phyloP scores from a whole-genome alignment of 176 grass and related monocot species.

The Urochloa ruziziensis region DNA sequence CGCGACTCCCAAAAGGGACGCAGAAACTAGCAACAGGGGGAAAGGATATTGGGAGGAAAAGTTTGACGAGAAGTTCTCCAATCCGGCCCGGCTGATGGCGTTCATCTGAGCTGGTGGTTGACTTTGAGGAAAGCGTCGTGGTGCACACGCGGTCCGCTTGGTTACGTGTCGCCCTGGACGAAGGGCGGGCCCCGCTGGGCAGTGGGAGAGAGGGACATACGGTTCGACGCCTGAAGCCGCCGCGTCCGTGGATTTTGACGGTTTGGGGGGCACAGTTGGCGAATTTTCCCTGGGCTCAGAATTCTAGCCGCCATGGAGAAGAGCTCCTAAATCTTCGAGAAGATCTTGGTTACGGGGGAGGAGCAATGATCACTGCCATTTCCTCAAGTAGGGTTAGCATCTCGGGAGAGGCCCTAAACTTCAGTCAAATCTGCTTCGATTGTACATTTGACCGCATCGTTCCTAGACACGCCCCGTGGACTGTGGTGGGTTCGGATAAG shows the following conservation, averaged over 20 bases:
- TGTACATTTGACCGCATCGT: background rate
- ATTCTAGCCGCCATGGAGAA: background rate
- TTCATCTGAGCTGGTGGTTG: conserved; percentile 4
- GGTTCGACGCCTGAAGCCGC: too few relatives aligned
- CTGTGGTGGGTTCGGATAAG: background rate
- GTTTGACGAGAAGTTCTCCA: background rate
- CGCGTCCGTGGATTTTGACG: background rate
- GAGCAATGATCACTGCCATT: background rate
- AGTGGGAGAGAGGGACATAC: background rate
- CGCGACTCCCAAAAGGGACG: background rate
- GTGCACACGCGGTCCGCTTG: background rate
- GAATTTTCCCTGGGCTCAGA: too few relatives aligned
- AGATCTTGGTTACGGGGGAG: background rate
- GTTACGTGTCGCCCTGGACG: background rate
- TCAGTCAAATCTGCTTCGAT: background rate
- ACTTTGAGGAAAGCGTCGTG: background rate
- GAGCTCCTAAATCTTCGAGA: background rate
- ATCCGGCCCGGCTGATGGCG: background rate
- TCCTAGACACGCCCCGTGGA: background rate
- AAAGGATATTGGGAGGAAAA: background rate
- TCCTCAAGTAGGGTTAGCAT: background rate
- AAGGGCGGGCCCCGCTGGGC: background rate
- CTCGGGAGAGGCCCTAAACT: background rate
- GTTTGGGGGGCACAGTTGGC: background rate
- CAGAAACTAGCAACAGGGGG: background rate